phyloP scores from a whole-genome alignment of 2,329 filamentous ascomycete genomes.

The Parastagonospora avenae region DNA sequence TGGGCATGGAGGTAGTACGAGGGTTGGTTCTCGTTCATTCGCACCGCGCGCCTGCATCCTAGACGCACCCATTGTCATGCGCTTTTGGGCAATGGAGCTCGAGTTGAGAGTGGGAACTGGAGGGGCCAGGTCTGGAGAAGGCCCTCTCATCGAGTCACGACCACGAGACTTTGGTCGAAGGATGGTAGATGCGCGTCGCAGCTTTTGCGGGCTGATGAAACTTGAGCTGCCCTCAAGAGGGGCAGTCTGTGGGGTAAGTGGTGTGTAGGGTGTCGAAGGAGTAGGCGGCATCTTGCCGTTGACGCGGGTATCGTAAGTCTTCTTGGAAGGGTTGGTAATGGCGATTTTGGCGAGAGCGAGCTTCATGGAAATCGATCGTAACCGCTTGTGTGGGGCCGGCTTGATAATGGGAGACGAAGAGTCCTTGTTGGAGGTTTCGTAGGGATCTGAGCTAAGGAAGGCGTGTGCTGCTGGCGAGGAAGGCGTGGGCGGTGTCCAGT shows the following conservation, averaged over 20 bases:
- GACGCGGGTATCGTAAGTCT: constrained; percentile 36
- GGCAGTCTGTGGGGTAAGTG: constrained; percentile 41
- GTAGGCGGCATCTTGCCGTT: constrained; percentile 28
- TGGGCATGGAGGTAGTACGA: constrained; percentile 42
- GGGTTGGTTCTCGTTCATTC: constrained; percentile 40
- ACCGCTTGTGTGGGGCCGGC: constrained; percentile 40
- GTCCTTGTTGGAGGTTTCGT: constrained; percentile 36
- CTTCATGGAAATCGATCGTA: constrained; percentile 45
- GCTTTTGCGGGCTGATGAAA: constrained; percentile 27
- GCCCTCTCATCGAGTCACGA: constrained; percentile 15
- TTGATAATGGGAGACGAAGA: constrained; percentile 42
- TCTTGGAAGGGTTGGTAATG: constrained; percentile 37
- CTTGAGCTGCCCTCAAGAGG: constrained; percentile 27
- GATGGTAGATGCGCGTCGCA: constrained; percentile 39
- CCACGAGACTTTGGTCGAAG: constrained; percentile 33
- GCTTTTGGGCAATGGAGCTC: constrained; percentile 20
- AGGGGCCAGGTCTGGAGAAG: constrained; percentile 31
- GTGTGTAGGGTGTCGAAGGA: constrained; percentile 37
- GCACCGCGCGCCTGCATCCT: constrained; percentile 43
- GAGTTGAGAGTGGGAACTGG: constrained; percentile 23
- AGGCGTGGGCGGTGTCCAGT: constrained; percentile 34
- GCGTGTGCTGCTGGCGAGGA: constrained; percentile 36
- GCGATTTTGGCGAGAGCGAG: constrained; percentile 46
- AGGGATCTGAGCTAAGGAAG: constrained; percentile 48
- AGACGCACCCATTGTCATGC: constrained; percentile 5